phyloP scores from a whole-genome alignment of 208 protist genomes.

The Acanthamoeba sp. region DNA sequence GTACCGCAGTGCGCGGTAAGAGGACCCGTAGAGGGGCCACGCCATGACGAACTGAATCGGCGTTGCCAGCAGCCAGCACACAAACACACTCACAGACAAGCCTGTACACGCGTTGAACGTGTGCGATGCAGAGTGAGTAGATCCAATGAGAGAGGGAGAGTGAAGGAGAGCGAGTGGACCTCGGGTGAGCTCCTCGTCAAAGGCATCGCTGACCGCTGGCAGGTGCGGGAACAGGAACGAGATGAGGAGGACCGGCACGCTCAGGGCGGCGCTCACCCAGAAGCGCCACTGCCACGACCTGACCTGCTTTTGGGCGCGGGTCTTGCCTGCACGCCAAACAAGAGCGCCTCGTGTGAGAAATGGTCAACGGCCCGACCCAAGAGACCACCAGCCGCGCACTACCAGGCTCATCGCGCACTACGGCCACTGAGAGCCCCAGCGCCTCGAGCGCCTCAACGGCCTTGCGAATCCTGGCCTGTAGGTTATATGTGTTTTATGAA shows the following conservation, averaged over 20 bases:
- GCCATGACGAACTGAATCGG: constrained; percentile 78
- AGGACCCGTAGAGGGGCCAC: constrained; percentile 83
- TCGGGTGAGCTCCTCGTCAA: constrained; percentile 48
- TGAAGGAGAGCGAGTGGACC: not conserved
- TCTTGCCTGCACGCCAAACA: not conserved
- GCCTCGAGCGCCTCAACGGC: not conserved
- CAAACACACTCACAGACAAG: constrained; percentile 78
- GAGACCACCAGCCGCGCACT: too few relatives aligned
- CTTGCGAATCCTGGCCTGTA: not conserved
- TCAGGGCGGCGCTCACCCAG: constrained; percentile 61
- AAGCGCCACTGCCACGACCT: constrained; percentile 69
- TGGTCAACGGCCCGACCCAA: not conserved
- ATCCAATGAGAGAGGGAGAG: not conserved
- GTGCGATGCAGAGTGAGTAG: not conserved
- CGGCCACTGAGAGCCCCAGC: not conserved
- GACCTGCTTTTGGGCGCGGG: not conserved
- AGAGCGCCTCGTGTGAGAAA: not conserved
- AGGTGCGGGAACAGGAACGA: constrained; percentile 67
- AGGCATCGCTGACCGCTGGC: constrained; percentile 11
- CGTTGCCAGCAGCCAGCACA: constrained; percentile 80
- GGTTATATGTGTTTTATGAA: not conserved
- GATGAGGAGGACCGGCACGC: constrained; percentile 65
- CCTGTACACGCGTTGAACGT: too few relatives aligned
- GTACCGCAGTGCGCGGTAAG: constrained; percentile 80
- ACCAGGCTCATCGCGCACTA: constrained; percentile 10